Evolutionary conservation across 352 stramenopile genomes (phyloP), one percentile per base, ranked within the genome.

Genomic region (Sclerospora graminicola): DNA sequence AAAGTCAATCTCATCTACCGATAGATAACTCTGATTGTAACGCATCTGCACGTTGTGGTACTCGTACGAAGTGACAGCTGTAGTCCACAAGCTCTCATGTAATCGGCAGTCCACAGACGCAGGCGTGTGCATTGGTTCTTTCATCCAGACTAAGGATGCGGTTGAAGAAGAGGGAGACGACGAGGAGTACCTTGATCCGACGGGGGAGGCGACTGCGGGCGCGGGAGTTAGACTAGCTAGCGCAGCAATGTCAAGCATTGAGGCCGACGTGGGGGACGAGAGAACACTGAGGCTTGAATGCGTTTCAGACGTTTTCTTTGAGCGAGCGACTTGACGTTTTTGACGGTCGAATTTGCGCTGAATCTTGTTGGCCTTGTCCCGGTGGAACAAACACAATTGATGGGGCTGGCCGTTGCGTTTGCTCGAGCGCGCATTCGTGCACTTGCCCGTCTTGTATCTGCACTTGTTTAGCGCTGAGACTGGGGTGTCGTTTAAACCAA

Each of bases 321-420:
- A 60, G 43, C 78, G 77, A 21, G 72, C 66, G 10, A 78, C 67
- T 35, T 88, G 73, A 41, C 80, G 80, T 67, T 93, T 93, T 57
- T 93, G 78, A 36, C 81, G 76, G 50, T 93, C 78, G 45, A 90
- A 89, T 61, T 89, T 89, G 63, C 81, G 78, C 57, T 93, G 81
- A 56, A 88, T 93, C 62, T 84, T 73, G 66, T 93, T 93, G 57
- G 81, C 81, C 64, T 93, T 93, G 61, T 90, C 76, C 23, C 81
- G 78, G 53, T 93, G 81, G 62, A 85, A 88, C 37, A 87, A 57
- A 41, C 81, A 93, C n/a, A 93, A 60, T 54, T 90, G 79, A 55
- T 93, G 81, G 41, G 69, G 75, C 59, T 89, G 71, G 47, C 81
- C 81, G 43, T 93, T 89, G 61, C 77, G 78, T 48, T 93, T 93